phyloP scores from a whole-genome alignment of 805 yeast species.

The Suhomyces kilbournensis region DNA sequence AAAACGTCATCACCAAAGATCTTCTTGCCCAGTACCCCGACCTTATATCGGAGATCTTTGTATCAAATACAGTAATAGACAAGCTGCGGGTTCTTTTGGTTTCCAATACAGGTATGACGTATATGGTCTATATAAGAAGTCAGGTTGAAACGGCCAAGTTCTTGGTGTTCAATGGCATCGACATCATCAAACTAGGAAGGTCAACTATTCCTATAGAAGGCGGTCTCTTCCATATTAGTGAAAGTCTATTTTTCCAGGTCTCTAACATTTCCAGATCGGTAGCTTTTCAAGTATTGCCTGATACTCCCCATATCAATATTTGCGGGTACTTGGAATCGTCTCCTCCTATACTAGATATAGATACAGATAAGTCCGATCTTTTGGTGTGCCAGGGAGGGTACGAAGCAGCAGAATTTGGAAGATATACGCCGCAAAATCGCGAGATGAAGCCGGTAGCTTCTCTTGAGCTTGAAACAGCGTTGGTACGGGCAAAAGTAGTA shows the following conservation, averaged over 20 bases:
- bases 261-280: conserved; percentile 32
- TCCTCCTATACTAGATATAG: conserved; percentile 32
- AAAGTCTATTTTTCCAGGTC: conserved; percentile 26
- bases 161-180: conserved; percentile 13
- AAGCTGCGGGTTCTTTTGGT: conserved; percentile 23
- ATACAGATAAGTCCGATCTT: conserved; percentile 10
- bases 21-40: conserved; percentile 1
- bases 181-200: conserved; percentile 24
- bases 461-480: background rate
- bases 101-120: conserved; percentile 29
- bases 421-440: background rate
- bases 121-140: conserved; percentile 18
- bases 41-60: conserved; percentile 3
- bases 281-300: conserved; percentile 22
- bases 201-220: conserved; percentile 26
- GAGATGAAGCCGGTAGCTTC: background rate
- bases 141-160: background rate
- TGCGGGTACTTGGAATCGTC: conserved; percentile 19
- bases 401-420: conserved; percentile 29
- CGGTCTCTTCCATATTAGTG: conserved; percentile 23
- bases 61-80: conserved; percentile 23
- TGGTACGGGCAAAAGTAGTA: background rate
- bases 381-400: conserved; percentile 34
- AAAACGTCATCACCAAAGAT: conserved; percentile 19
- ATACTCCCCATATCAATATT: conserved; percentile 26